A percentile compares a stretch with the other conserved stretches of the same genome.
These are phyloP conservation scores for Periconia sp. DNA, from an alignment of 2,329 filamentous ascomycete species.

Conservation along the genomic window DNA sequence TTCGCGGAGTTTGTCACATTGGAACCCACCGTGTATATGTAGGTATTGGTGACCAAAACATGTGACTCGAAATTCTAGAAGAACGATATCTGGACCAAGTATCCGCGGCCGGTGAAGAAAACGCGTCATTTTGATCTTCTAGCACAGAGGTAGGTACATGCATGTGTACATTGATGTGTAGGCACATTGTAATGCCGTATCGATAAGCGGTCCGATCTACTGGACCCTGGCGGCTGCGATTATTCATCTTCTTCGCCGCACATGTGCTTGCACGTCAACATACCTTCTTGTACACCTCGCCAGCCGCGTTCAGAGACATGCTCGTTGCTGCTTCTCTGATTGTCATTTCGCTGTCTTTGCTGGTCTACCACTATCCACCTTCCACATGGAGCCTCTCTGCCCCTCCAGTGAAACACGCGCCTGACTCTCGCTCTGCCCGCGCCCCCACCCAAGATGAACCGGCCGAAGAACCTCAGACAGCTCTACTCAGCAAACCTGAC, in stretches of 20 bases:
- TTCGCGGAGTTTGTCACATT: not conserved
- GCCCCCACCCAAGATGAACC: slow-evolving; percentile 14
- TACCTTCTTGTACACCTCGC: not conserved
- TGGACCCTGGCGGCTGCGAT: not conserved
- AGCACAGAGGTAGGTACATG: not conserved
- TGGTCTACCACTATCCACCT: slow-evolving; percentile 40
- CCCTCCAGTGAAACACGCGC: slow-evolving; percentile 12
- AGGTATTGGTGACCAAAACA: not conserved
- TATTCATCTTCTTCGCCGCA: slow-evolving; percentile 7
- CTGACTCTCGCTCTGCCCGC: slow-evolving; percentile 9
- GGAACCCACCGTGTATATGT: too few species aligned
- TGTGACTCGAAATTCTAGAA: too few species aligned
- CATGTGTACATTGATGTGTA: too few species aligned
- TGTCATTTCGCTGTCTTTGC: slow-evolving; percentile 39
- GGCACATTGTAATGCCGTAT: not conserved
- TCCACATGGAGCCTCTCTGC: slow-evolving; percentile 36
- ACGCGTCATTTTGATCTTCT: slow-evolving; percentile 3
- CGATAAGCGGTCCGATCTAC: not conserved
- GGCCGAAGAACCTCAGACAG: slow-evolving; percentile 14
- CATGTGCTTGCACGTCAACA: slow-evolving; percentile 8
- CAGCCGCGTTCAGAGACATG: slow-evolving; percentile 26
- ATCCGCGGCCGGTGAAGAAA: slow-evolving; percentile 2
- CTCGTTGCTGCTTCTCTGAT: slow-evolving; percentile 42
- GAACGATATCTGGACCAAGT: not conserved
- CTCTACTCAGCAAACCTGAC: slow-evolving; percentile 2